Conservation (phyloP, 169 alveolate species). For the Plasmodium gallinaceum region DNA sequence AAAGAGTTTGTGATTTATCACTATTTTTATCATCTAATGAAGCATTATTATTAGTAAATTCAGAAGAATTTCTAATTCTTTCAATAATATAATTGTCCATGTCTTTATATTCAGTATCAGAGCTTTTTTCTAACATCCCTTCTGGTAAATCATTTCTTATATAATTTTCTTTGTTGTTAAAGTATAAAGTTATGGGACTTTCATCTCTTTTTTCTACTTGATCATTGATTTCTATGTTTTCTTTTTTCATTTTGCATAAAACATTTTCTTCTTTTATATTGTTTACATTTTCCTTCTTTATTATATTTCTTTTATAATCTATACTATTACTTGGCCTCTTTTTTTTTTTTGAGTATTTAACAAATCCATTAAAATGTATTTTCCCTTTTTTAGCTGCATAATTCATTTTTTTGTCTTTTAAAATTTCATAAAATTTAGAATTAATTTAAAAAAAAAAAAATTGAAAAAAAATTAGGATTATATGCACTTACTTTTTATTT, state of each 20-base stretch:
- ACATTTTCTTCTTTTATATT: conserved; percentile 3
- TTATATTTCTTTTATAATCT: conserved; percentile 5
- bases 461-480: neutral
- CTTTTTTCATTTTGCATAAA: conserved; percentile 3
- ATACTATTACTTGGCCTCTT: conserved; percentile 6
- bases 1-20: neutral
- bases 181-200: neutral
- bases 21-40: conserved; percentile 8
- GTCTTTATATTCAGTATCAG: neutral
- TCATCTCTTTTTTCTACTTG: conserved; percentile 9
- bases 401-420: neutral
- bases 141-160: neutral
- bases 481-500: neutral
- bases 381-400: conserved; percentile 22
- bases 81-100: conserved; percentile 1
- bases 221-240: neutral
- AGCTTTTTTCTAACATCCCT: conserved; percentile 32
- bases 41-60: conserved; percentile 1
- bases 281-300: neutral
- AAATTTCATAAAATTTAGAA: neutral
- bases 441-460: conserved; percentile 1
- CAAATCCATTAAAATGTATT: conserved; percentile 51
- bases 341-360: conserved; percentile 53
- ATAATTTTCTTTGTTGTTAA: neutral
- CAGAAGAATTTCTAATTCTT: neutral